These are phyloP conservation scores for Phenoliferia sp. DNA, from an alignment of 1,284 basidiomycete genomes.

Conservation along the genomic window DNA sequence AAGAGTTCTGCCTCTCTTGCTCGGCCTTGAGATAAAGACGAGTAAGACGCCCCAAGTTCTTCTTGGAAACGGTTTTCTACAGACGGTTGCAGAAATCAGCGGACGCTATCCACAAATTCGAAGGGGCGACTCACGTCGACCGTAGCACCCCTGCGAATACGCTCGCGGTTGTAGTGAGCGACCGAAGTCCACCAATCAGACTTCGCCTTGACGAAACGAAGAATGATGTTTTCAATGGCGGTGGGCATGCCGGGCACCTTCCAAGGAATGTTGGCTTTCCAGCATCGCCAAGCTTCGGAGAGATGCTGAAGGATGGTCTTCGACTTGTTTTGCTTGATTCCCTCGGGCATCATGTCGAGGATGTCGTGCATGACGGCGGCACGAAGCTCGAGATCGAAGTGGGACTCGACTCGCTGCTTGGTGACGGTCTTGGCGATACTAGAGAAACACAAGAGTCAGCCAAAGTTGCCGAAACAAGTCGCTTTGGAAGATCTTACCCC, in stretches of 20 bases:
- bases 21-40: slow-evolving; percentile 92
- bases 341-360: slow-evolving; percentile 89
- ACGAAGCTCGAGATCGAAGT: slow-evolving; percentile 94
- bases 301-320: slow-evolving; percentile 98
- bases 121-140: slow-evolving; percentile 58
- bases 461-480: not conserved
- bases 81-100: not conserved
- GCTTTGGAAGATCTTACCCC: slow-evolving; percentile 46
- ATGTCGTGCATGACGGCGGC: slow-evolving; percentile 99
- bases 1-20: slow-evolving; percentile 93
- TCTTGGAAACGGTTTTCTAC: slow-evolving; percentile 91
- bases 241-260: slow-evolving; percentile 97
- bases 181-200: slow-evolving; percentile 98
- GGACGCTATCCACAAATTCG: not conserved
- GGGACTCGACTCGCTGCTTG: slow-evolving; percentile 97
- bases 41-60: slow-evolving; percentile 61
- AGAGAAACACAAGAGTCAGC: not conserved
- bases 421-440: slow-evolving; percentile 68
- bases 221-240: slow-evolving; percentile 97
- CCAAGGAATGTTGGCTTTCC: slow-evolving; percentile 99
- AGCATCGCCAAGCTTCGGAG: slow-evolving; percentile 91
- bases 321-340: slow-evolving; percentile 96
- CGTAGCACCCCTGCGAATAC: slow-evolving; percentile 83
- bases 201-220: slow-evolving; percentile 99
- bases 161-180: slow-evolving; percentile 57